Base-by-base conservation (phyloP, 805 yeast genomes). In the Tanozyma kutaoensis region DNA sequence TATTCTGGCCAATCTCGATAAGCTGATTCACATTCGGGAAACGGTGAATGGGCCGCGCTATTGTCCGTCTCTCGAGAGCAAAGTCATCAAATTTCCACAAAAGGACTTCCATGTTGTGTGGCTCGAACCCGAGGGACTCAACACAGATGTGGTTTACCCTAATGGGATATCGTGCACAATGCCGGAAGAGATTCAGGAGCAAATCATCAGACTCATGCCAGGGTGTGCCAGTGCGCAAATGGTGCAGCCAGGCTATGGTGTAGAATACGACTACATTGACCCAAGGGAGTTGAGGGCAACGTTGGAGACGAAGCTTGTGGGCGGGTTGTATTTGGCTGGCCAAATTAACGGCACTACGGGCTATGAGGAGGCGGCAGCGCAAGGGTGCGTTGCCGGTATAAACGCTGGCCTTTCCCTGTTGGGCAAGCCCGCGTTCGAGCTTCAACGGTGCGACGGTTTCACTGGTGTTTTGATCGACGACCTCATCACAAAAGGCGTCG, bases 331-430 rank as follows among this genome's bases (percentile, higher is more conserved):
- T 47, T 57, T 91, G 24, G 99, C 98, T 0, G 99, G 99, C 2
- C 99, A 91, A 50, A 91, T 91, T 23, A 91, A 91, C 45, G 99
- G 99, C 19, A 91, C 99, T 0, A 91, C 99, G 0, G 99, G 99
- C 0, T 91, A 91, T 42, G 99, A 91, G 55, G 99, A 91, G 48
- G 99, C 99, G 0, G 95, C 95, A 3, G 79, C 97, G 0, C 98
- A 91, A 45, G 99, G 99, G 1, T 64, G 84, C 28, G 55, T 91
- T 24, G 98, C 99, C 1, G 99, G 99, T 8, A 76, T 86, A 22
- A 91, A 91, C 49, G 96, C 98, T 0, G 95, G 95, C 0, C 55
- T 84, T 15, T 41, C 72, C 0, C 45, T 46, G 7, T 41, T 50
- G 15, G 52, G 51, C 2, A 48, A 45, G 26, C 67, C 69, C 1